phyloP scores from a whole-genome alignment of 2,329 filamentous ascomycete genomes.

The Calonectria pseudoreteaudii region DNA sequence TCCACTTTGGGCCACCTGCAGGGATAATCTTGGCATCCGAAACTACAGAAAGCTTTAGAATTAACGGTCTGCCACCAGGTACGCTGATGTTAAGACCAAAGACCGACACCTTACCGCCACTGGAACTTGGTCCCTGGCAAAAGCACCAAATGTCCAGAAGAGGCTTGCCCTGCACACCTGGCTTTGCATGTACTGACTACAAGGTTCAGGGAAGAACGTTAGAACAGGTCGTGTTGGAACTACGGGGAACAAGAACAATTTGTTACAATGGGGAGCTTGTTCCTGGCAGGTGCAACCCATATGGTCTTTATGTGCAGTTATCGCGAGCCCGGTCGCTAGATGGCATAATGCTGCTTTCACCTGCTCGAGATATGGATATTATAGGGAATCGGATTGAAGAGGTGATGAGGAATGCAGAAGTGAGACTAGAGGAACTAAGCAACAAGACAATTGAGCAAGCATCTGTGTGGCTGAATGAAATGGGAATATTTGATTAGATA shows the following conservation, averaged over 20 bases:
- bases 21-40: neutral
- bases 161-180: neutral
- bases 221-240: neutral
- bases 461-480: no score
- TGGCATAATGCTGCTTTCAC: neutral
- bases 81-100: neutral
- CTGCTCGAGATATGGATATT: no score
- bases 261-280: neutral
- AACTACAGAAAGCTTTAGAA: neutral
- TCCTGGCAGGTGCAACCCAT: neutral
- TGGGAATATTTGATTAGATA: no score
- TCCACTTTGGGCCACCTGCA: neutral
- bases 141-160: neutral
- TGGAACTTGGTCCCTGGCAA: neutral
- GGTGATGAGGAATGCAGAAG: no score
- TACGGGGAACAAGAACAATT: neutral
- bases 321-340: neutral
- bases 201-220: no score
- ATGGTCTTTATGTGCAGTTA: conserved; percentile 5
- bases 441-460: no score
- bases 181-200: conserved; percentile 9
- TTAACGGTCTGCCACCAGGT: neutral
- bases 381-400: no score
- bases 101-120: no score
- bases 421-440: no score